A percentile compares a stretch with the other conserved stretches of the same genome.
These are phyloP conservation scores for Entomortierella chlamydospora DNA, from an alignment of 192 early-diverging fungal species.

Conservation along the genomic window DNA sequence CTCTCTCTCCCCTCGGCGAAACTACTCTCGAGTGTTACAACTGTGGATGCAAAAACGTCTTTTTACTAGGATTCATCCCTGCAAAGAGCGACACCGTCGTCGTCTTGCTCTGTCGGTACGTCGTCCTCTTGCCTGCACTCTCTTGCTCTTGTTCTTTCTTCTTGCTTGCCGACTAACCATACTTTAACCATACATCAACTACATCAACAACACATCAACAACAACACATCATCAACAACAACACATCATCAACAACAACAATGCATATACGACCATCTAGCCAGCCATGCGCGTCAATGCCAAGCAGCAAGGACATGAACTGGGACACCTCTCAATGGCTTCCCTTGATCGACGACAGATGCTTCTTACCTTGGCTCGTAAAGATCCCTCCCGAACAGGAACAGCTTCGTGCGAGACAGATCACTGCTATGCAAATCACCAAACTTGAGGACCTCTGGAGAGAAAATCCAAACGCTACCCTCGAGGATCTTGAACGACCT, in stretches of 20 bases:
- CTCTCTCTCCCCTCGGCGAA: slow-evolving; percentile 93
- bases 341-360: slow-evolving; percentile 95
- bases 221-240: too few species aligned
- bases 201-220: too few species aligned
- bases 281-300: slow-evolving; percentile 91
- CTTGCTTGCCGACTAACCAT: too few species aligned
- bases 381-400: slow-evolving; percentile 89
- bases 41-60: slow-evolving; percentile 95
- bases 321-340: slow-evolving; percentile 99
- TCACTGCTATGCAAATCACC: slow-evolving; percentile 86
- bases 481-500: slow-evolving; percentile 86
- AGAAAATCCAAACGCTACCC: slow-evolving; percentile 73
- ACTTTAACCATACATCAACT: too few species aligned
- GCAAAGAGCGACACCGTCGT: slow-evolving; percentile 99
- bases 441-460: slow-evolving; percentile 94
- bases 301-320: slow-evolving; percentile 91
- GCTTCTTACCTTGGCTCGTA: slow-evolving; percentile 95
- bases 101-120: slow-evolving; percentile 92
- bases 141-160: too few species aligned
- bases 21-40: slow-evolving; percentile 97
- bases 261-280: too few species aligned
- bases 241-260: too few species aligned
- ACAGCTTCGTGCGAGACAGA: slow-evolving; percentile 83
- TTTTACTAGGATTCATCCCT: slow-evolving; percentile 97
- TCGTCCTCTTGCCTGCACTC: not conserved